Percentiles rank a stretch among this genome's conserved stretches.
These are phyloP conservation scores for Sarcomyxa edulis DNA, from an alignment of 768 basidiomycete species.

Conservation along the genomic window DNA sequence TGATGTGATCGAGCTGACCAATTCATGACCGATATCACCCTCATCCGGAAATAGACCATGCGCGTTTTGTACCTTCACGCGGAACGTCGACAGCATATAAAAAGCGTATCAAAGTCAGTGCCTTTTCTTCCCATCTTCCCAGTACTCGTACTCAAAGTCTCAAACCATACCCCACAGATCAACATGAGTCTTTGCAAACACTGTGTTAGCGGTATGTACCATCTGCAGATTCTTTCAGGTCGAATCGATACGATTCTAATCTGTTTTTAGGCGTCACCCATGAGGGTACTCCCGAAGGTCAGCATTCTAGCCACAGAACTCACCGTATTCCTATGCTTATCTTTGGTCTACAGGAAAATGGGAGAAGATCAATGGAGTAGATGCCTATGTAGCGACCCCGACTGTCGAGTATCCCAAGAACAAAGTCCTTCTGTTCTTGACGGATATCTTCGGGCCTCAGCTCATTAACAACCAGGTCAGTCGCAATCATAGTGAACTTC, in stretches of 20 bases:
- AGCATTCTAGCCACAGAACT: neutral
- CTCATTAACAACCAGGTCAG: constrained; percentile 23
- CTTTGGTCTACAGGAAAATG: constrained; percentile 24
- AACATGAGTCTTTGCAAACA: constrained; percentile 46
- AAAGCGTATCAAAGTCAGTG: too few species aligned
- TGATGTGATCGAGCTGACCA: too few species aligned
- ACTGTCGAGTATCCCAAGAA: constrained; percentile 31
- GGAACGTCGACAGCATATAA: too few species aligned
- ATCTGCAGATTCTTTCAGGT: too few species aligned
- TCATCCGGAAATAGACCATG: too few species aligned
- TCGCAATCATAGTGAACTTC: neutral
- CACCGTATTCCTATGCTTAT: neutral
- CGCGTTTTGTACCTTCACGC: too few species aligned
- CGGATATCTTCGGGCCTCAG: constrained; percentile 35
- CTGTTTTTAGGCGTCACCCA: constrained; percentile 27
- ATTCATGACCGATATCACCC: too few species aligned
- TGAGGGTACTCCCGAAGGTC: constrained; percentile 31
- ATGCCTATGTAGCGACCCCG: constrained; percentile 38
- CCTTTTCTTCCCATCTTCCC: too few species aligned
- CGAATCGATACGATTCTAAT: neutral
- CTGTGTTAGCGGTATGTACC: constrained; percentile 35
- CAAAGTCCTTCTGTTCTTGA: constrained; percentile 40
- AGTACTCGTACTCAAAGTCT: too few species aligned
- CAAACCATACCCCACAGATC: too few species aligned
- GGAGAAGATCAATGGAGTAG: constrained; percentile 31